phyloP scores from a whole-genome alignment of 2,329 filamentous ascomycete genomes.

The Fusarium solani-melongenae region DNA sequence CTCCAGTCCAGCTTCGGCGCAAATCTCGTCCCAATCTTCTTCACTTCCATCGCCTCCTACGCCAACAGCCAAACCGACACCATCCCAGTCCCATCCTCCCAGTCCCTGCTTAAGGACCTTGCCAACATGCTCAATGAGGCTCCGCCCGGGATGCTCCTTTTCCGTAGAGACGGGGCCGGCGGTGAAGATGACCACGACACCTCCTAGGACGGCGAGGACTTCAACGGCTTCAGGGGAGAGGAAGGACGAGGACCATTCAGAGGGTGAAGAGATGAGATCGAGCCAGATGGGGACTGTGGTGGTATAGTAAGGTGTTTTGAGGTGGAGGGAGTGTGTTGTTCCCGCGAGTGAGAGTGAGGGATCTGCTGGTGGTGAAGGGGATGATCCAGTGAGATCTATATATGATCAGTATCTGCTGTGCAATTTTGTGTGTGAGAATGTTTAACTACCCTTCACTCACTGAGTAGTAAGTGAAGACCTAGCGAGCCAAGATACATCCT shows the following conservation, averaged over 20 bases:
- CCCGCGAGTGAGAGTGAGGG: constrained; percentile 63
- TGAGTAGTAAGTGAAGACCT: neutral
- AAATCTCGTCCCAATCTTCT: constrained; percentile 72
- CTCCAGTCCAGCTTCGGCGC: constrained; percentile 68
- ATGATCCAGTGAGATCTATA: constrained; percentile 64
- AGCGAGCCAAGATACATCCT: neutral
- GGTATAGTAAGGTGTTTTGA: constrained; percentile 71
- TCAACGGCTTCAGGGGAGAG: constrained; percentile 70
- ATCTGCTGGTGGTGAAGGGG: constrained; percentile 49
- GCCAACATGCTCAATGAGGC: constrained; percentile 63
- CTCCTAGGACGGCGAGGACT: constrained; percentile 70
- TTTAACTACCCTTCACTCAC: neutral
- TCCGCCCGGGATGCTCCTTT: constrained; percentile 43
- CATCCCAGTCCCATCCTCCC: constrained; percentile 73
- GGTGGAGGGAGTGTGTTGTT: constrained; percentile 64
- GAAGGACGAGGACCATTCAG: constrained; percentile 69
- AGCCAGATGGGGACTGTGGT: constrained; percentile 73
- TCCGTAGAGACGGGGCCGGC: constrained; percentile 31
- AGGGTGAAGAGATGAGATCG: constrained; percentile 65
- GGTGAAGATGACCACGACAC: constrained; percentile 60
- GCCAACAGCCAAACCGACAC: constrained; percentile 69
- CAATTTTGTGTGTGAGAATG: neutral
- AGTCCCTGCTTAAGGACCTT: constrained; percentile 66
- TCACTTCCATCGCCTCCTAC: constrained; percentile 60
- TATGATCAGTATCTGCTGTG: constrained; percentile 1